Conservation (phyloP, 192 early-diverging fungal genomes). For the Pilaira anomala region DNA sequence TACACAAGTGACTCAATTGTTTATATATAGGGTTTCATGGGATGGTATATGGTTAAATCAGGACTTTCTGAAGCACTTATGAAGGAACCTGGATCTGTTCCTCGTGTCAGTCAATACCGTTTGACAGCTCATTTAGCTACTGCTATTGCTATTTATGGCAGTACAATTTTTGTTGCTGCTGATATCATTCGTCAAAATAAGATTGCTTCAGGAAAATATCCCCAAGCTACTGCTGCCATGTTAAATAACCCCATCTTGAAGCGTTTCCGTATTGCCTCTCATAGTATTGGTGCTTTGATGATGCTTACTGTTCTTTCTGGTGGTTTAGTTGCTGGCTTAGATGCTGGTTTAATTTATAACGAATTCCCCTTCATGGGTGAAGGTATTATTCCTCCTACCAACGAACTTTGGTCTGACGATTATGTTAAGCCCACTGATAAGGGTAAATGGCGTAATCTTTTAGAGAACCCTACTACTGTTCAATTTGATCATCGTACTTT, state of each 20-base stretch:
- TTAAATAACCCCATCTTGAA: conserved; percentile 60
- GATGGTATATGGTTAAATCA: conserved; percentile 98
- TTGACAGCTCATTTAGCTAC: conserved; percentile 85
- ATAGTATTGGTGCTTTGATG: conserved; percentile 64
- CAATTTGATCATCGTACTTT: conserved; percentile 95
- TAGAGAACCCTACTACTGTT: conserved; percentile 93
- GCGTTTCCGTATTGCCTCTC: conserved; percentile 58
- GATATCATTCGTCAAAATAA: conserved; percentile 71
- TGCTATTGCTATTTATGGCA: conserved; percentile 84
- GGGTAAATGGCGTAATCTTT: conserved; percentile 76
- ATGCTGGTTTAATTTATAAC: conserved; percentile 96
- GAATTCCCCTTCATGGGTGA: conserved; percentile 95
- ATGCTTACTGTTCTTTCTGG: conserved; percentile 88
- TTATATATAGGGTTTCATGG: conserved; percentile 70
- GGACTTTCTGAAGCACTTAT: conserved; percentile 82
- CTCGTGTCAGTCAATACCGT: conserved; percentile 93
- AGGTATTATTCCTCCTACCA: conserved; percentile 70
- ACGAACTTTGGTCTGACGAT: conserved; percentile 54
- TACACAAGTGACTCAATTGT: not conserved
- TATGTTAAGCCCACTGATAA: conserved; percentile 49
- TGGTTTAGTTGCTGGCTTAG: conserved; percentile 93
- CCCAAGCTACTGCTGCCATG: conserved; percentile 35
- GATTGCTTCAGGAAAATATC: conserved; percentile 48
- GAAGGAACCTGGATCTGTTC: conserved; percentile 72
- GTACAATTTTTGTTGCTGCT: conserved; percentile 73